Base-by-base conservation (phyloP, 495 filamentous ascomycete species). In the Chlorociboria aeruginascens region DNA sequence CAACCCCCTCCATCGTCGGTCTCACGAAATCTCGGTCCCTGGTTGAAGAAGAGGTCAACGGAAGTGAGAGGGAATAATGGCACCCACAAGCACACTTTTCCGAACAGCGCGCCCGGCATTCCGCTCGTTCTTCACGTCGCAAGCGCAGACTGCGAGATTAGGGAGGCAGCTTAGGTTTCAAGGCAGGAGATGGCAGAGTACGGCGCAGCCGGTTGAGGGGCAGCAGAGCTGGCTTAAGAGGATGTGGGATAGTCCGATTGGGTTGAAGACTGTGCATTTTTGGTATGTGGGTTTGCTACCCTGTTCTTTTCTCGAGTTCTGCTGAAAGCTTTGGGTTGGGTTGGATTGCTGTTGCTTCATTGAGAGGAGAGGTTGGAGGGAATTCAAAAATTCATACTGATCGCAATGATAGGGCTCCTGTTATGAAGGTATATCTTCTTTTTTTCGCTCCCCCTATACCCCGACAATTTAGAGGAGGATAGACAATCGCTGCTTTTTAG, bases 241-340 rank as follows among this genome's bases (percentile, higher is more conserved):
- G 62, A 70, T 90, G 65, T 93, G 84, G 85, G 82, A 87, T 65
- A 88, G 85, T 67, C 83, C 85, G 13, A 68, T 94, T 46, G 89
- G 89, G 28, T 61, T 93, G 32, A 94, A 95, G 80, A 98, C 92
- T 47, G 89, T 98, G 61, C 92, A 98, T 67, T 98, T 98, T 71
- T 98, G 92, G 77, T 94, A 67, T 53, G 78, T 56, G 20, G 20
- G 4, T 25, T 25, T 25, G 20, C 4, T 25, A 25, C 30, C 31
- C 13, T 40, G 38, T 20, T 40, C 14, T 40, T 20, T 40, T 40
- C 25, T 9, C 30, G 4, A 20, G 31, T 43, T 40, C 17, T 40
- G 37, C 3, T n/a, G 20, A 2, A 25, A 4, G 4, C 20, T 25
- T 25, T 25, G 20, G 20, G 20, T 25, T 25, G 20, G 20, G 4